Evolutionary conservation across 306 rosid species (phyloP).

Genomic region (Cucurbita ficifolia): DNA sequence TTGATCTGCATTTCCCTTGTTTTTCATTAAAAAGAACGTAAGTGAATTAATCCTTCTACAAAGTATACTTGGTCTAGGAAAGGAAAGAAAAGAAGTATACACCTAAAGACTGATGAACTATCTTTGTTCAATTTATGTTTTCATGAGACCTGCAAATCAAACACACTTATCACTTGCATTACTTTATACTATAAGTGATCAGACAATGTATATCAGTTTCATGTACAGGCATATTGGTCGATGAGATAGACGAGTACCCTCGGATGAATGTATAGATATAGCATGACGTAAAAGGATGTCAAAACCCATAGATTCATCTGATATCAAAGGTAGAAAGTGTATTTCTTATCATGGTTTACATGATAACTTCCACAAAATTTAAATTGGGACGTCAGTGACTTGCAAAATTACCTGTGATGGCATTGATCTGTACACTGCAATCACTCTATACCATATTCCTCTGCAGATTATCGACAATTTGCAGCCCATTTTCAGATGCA

Average conservation of each 20-base stretch:
- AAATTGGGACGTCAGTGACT: not conserved
- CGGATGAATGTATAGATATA: not conserved
- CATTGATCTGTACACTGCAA: not conserved
- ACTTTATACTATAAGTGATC: not conserved
- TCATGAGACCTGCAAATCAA: not conserved
- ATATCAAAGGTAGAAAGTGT: not conserved
- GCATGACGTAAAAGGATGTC: not conserved
- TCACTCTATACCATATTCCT: constrained; percentile 12
- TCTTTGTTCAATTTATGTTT: not conserved
- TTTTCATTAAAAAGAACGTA: not conserved
- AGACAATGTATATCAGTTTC: not conserved
- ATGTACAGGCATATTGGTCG: not conserved
- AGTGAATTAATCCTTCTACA: not conserved
- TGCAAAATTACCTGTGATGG: not conserved
- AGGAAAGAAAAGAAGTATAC: not conserved
- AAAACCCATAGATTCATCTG: not conserved
- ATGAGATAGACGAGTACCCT: not conserved
- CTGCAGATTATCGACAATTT: constrained; percentile 19
- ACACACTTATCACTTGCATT: not conserved
- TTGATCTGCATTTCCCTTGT: not conserved
- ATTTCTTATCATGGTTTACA: not conserved
- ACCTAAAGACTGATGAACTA: not conserved
- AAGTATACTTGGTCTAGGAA: not conserved
- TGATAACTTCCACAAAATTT: not conserved
- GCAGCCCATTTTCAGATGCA: constrained; percentile 22